Base-by-base conservation (phyloP, 2,329 filamentous ascomycete species). In the Diaporthe aspalathi region DNA sequence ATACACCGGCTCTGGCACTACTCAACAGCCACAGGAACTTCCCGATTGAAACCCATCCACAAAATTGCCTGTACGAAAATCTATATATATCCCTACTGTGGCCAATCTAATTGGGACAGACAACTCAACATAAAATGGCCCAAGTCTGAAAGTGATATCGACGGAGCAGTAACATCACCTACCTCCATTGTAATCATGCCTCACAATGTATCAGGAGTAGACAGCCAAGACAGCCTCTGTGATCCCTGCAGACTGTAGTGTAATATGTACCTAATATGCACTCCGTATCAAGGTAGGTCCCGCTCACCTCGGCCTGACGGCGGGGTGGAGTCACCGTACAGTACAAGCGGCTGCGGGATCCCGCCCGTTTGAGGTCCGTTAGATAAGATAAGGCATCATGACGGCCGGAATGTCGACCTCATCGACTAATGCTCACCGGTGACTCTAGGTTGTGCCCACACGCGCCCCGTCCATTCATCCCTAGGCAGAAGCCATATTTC, bases 361-460 rank as follows among this genome's bases (percentile, higher is more conserved):
- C 53, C 53, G 56, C 43, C 22, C 38, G 9, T 29, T 60, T 45
- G 56, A 16, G 56, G 56, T 45, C 56, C 14, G 32, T 35, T 40
- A 57, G 67, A 68, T 68, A 68, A 68, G 67, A 68, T 68, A 68
- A 60, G 20, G 53, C 53, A 54, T 68, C 53, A 68, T 52, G 43
- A 32, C 32, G 53, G 17, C 53, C 45, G 9, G 8, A 12, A 3
- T 22, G 20, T 43, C 43, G 45, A 68, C 67, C 53, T 52, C 67
- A 52, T 60, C 53, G 32, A 38, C 54, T 38, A 43, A 40, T 38
- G 24, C 50, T 50, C 17, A 22, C 47, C 29, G n/a, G 47, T 52
- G 49, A 29, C 35, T 43, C 50, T 22, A 43, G 12, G 6, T 24
- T 12, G 17, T 22, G 38, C 7, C n/a, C 8, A 38, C 52, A 24